Evolutionary conservation across 1,139 yeast genomes (phyloP).

Genomic region (Suzukiozyma palmioleophila): DNA sequence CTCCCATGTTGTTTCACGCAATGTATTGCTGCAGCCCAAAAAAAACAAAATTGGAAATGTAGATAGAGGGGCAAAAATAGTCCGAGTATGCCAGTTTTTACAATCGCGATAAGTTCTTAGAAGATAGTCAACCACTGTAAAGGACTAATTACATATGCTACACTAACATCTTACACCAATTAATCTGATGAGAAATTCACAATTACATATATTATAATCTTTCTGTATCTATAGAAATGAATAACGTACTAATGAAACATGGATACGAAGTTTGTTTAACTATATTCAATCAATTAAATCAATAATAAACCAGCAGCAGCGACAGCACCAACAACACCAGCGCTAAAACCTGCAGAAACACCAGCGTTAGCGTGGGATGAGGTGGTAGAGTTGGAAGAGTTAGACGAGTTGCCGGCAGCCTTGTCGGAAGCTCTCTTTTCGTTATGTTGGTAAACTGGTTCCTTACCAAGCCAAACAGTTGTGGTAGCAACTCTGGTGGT

Average conservation of each 20-base stretch:
- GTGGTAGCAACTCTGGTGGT: constrained; percentile 27
- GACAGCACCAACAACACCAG: constrained; percentile 33
- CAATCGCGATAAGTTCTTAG: no score
- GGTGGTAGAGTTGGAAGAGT: constrained; percentile 12
- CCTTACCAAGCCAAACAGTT: constrained; percentile 16
- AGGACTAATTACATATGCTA: background rate
- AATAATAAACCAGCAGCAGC: constrained; percentile 30
- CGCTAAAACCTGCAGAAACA: constrained; percentile 17
- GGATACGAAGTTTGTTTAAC: background rate
- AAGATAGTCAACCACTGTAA: no score
- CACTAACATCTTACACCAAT: background rate
- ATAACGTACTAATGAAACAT: constrained; percentile 1
- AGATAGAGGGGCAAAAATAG: no score
- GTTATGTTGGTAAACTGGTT: constrained; percentile 13
- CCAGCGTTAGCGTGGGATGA: constrained; percentile 9
- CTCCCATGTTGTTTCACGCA: no score
- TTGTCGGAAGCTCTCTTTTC: constrained; percentile 9
- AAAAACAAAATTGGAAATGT: no score
- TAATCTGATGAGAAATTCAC: constrained; percentile 83
- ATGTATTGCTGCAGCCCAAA: no score
- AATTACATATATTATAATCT: constrained; percentile 73
- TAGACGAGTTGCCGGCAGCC: constrained; percentile 6
- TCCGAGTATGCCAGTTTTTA: no score
- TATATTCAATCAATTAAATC: constrained; percentile 5
- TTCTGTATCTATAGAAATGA: constrained; percentile 1